These are phyloP conservation scores for Elsinoe australis DNA, from an alignment of 2,329 filamentous ascomycete species.

Conservation along the genomic window DNA sequence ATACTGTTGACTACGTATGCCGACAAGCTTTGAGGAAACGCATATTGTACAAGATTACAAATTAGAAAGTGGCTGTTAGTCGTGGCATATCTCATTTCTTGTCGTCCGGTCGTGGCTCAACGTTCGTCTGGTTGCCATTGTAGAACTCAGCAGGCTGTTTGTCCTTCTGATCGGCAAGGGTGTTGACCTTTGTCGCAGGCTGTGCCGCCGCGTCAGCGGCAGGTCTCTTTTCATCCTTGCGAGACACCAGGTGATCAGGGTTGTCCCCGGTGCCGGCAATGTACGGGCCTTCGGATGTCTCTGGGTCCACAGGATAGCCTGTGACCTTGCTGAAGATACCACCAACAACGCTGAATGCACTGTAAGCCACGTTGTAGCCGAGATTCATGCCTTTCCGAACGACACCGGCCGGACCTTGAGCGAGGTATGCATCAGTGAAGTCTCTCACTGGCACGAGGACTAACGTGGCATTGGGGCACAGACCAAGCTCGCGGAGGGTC, in stretches of 20 bases:
- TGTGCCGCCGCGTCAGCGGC: conserved; percentile 20
- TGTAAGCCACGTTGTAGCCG: conserved; percentile 31
- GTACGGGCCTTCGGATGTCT: conserved; percentile 20
- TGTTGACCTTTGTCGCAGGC: conserved; percentile 36
- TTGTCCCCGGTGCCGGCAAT: conserved; percentile 25
- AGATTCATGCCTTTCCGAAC: conserved; percentile 28
- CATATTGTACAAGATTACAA: too few species aligned
- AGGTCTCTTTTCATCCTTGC: conserved; percentile 22
- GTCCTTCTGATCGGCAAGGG: conserved; percentile 38
- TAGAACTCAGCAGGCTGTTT: conserved; percentile 62
- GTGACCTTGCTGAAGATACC: conserved; percentile 27
- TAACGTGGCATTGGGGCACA: conserved; percentile 73
- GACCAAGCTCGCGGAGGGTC: conserved; percentile 59
- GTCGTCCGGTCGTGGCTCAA: conserved; percentile 24
- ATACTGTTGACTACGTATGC: too few species aligned
- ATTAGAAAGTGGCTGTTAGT: too few species aligned
- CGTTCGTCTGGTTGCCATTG: conserved; percentile 78
- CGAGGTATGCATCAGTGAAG: conserved; percentile 52
- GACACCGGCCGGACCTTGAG: conserved; percentile 27
- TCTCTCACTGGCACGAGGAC: conserved; percentile 66
- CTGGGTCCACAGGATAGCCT: conserved; percentile 19
- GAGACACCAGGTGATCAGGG: conserved; percentile 21
- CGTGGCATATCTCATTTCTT: too few species aligned
- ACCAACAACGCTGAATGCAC: conserved; percentile 30
- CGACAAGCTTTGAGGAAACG: too few species aligned